Evolutionary conservation across 768 basidiomycete genomes (phyloP), one percentile per base, ranked within the genome.

Genomic region (Lactarius indigo): DNA sequence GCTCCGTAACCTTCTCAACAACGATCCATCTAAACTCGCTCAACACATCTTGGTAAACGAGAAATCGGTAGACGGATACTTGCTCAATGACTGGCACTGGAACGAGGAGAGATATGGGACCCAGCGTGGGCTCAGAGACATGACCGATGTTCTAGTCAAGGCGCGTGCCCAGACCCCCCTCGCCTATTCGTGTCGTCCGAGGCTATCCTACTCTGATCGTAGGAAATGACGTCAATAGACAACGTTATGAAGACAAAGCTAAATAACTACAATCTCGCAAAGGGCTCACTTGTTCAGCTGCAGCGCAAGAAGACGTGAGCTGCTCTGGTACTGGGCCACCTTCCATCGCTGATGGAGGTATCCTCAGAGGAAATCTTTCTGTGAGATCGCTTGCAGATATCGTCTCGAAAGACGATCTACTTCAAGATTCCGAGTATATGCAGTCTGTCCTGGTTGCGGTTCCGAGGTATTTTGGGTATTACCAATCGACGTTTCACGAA

Each of bases 221-320:
- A 96, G 96, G 97, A 98, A 82, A 93, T 96, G 87, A 82, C 82
- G 28, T 94, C 93, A 26, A 94, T 98, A 69, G 97, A 99, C 77
- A 92, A 91, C 74, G 87, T 91, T 44, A 91, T 97, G 85, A 96
- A 96, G 80, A 81, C 87, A 50, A 98, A 97, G 78, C 79, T 94
- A 47, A 91, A 89, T 72, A 89, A 87, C 74, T 99, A 99, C 78
- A 96, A 95, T 74, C 79, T 96, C 15, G 91, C 94, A 58, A 99
- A 99, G 76, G 96, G 96, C 0, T 89, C 92, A 57, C 81, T 98
- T 59, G 85, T 88, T 4, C 90, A 94, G 73, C 88, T 98, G 84
- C 93, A 96, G 74, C 87, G 97, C 71, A 98, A 94, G 87, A 91
- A 92, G 82, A 87, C 86, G 96, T 96, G 74, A 64, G 84, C 74